phyloP scores from a whole-genome alignment of 805 yeast species.

The Starmerella floris region DNA sequence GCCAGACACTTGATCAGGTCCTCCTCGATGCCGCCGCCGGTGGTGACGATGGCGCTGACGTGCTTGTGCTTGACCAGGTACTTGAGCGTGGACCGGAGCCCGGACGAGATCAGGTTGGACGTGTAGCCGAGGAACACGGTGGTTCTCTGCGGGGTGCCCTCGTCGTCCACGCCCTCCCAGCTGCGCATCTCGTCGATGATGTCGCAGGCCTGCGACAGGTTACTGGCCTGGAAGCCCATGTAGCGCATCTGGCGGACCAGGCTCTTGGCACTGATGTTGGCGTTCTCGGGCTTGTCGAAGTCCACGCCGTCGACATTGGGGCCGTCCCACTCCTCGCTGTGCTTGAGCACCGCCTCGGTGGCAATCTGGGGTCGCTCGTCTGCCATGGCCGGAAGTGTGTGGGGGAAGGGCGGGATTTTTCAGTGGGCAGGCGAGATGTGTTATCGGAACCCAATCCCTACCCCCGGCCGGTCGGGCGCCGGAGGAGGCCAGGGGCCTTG shows the following conservation, averaged over 20 bases:
- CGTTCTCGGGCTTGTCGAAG: constrained; percentile 64
- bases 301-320: constrained; percentile 78
- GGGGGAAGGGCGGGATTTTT: background rate
- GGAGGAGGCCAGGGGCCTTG: too few relatives aligned
- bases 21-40: constrained; percentile 98
- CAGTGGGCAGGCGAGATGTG: background rate
- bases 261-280: constrained; percentile 66
- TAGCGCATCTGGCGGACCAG: constrained; percentile 70
- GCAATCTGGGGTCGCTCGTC: constrained; percentile 34
- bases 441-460: background rate
- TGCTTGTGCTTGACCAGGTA: constrained; percentile 84
- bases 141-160: constrained; percentile 49
- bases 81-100: constrained; percentile 79
- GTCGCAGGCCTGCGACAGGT: constrained; percentile 78
- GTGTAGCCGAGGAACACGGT: constrained; percentile 95
- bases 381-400: background rate
- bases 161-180: constrained; percentile 79
- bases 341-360: constrained; percentile 80
- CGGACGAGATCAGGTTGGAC: constrained; percentile 88
- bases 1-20: constrained; percentile 93
- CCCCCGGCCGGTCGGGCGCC: background rate
- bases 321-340: constrained; percentile 67
- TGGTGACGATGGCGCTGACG: constrained; percentile 90
- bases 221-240: constrained; percentile 95
- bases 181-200: constrained; percentile 82